A percentile compares a stretch with the other conserved stretches of the same genome.
Conservation (phyloP, 768 basidiomycete genomes). For the Lactarius deliciosus region DNA sequence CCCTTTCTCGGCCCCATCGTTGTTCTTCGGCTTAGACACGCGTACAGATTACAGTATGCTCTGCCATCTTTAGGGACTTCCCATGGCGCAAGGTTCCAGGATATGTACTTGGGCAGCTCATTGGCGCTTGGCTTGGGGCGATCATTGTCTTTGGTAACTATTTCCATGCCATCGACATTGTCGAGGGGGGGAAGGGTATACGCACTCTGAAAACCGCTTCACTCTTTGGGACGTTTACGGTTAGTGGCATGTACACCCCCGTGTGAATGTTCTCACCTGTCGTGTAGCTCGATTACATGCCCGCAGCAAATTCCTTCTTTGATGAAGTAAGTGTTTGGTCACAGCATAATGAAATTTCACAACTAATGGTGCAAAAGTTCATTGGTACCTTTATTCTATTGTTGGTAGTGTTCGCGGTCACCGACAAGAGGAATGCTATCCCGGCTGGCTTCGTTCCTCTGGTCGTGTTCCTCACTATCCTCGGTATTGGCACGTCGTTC, state of each 20-base stretch:
- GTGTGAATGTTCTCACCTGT: background rate
- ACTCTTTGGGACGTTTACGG: constrained; percentile 62
- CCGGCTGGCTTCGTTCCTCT: constrained; percentile 54
- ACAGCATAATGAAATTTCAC: background rate
- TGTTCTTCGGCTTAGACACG: background rate
- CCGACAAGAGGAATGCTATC: constrained; percentile 52
- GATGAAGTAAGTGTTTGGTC: constrained; percentile 38
- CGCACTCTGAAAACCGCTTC: constrained; percentile 59
- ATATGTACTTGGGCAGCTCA: constrained; percentile 61
- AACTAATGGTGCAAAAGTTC: constrained; percentile 41
- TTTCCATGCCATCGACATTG: constrained; percentile 62
- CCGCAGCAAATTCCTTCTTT: constrained; percentile 46
- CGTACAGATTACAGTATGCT: constrained; percentile 60
- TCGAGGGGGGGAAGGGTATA: constrained; percentile 54
- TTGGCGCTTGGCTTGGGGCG: constrained; percentile 60
- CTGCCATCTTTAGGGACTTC: constrained; percentile 70
- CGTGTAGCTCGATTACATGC: constrained; percentile 43
- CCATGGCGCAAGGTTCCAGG: constrained; percentile 79
- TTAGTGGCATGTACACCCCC: constrained; percentile 35
- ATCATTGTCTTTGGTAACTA: constrained; percentile 63
- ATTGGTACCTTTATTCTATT: constrained; percentile 55
- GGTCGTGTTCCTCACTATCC: constrained; percentile 52
- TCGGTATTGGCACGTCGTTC: constrained; percentile 57
- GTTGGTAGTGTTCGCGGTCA: constrained; percentile 52
- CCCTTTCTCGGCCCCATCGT: background rate